phyloP scores from a whole-genome alignment of 208 protist species.

The Trypanosomatidae sp. region DNA sequence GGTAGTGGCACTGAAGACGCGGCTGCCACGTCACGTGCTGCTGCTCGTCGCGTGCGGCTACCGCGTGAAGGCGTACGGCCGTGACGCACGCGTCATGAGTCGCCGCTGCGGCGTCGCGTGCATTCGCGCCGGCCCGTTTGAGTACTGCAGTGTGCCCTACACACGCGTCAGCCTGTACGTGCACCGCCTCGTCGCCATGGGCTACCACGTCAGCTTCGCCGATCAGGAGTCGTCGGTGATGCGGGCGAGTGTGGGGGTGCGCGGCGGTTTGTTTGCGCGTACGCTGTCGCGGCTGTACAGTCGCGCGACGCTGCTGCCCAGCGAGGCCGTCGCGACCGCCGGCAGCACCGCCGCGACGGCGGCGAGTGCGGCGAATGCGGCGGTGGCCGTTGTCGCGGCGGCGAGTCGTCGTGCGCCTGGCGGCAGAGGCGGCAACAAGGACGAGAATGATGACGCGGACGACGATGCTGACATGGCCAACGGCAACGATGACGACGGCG shows the following conservation, averaged over 20 bases:
- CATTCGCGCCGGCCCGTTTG: slow-evolving; percentile 63
- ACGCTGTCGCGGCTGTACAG: slow-evolving; percentile 67
- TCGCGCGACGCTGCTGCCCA: slow-evolving; percentile 66
- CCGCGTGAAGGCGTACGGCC: slow-evolving; percentile 70
- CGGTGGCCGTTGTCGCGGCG: neutral
- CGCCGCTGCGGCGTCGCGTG: slow-evolving; percentile 78
- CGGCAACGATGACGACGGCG: too few species aligned
- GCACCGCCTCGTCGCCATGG: slow-evolving; percentile 76
- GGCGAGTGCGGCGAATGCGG: too few species aligned
- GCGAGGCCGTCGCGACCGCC: slow-evolving; percentile 30
- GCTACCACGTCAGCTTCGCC: slow-evolving; percentile 81
- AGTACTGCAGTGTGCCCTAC: slow-evolving; percentile 78
- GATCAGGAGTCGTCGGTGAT: slow-evolving; percentile 78
- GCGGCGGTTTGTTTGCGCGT: slow-evolving; percentile 62
- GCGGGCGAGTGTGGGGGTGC: slow-evolving; percentile 44
- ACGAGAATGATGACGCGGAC: slow-evolving; percentile 3
- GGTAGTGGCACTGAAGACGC: slow-evolving; percentile 46
- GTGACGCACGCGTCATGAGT: slow-evolving; percentile 72
- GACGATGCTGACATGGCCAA: slow-evolving; percentile 7
- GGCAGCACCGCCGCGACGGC: slow-evolving; percentile 5
- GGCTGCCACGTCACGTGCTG: slow-evolving; percentile 35
- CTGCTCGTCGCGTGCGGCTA: slow-evolving; percentile 84
- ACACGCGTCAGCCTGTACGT: slow-evolving; percentile 66
- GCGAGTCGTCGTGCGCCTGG: neutral
- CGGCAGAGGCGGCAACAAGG: slow-evolving; percentile 1